Conservation (phyloP, 2,329 filamentous ascomycete genomes). For the Colletotrichum incanum region DNA sequence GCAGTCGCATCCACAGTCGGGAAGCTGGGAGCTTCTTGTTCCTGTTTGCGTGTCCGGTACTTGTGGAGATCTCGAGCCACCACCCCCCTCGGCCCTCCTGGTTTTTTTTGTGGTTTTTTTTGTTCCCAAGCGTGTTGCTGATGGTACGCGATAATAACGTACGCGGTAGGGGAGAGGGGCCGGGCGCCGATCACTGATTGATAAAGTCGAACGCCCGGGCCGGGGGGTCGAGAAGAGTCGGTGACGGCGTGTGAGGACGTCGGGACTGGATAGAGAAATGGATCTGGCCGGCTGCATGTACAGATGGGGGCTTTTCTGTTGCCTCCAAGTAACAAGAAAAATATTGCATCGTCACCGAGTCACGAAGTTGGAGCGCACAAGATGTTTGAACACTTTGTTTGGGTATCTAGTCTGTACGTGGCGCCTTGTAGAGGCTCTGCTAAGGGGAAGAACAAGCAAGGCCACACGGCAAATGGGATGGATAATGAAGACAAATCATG, state of each 20-base stretch:
- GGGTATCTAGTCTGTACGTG: conserved; percentile 34
- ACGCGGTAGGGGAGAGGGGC: not conserved
- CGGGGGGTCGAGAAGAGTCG: conserved; percentile 32
- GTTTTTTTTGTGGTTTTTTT: too few relatives aligned
- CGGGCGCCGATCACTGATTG: conserved; percentile 13
- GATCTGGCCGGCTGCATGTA: not conserved
- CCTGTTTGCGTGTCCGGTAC: not conserved
- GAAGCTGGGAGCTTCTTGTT: not conserved
- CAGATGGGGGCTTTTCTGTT: not conserved
- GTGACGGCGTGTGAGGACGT: not conserved
- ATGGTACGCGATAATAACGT: conserved; percentile 12
- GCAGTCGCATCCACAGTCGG: not conserved
- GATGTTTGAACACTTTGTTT: conserved; percentile 1
- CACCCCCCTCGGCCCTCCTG: not conserved
- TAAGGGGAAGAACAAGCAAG: conserved; percentile 24
- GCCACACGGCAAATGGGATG: not conserved
- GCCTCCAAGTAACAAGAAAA: not conserved
- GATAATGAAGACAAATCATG: not conserved
- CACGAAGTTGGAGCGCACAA: not conserved
- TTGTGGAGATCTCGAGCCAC: conserved; percentile 1
- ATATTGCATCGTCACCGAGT: not conserved
- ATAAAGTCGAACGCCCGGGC: not conserved
- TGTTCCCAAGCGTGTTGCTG: not conserved
- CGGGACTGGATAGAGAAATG: not conserved
- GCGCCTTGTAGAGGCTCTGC: not conserved